Conservation (phyloP, 306 rosid species). For the Benincasa hispida region DNA sequence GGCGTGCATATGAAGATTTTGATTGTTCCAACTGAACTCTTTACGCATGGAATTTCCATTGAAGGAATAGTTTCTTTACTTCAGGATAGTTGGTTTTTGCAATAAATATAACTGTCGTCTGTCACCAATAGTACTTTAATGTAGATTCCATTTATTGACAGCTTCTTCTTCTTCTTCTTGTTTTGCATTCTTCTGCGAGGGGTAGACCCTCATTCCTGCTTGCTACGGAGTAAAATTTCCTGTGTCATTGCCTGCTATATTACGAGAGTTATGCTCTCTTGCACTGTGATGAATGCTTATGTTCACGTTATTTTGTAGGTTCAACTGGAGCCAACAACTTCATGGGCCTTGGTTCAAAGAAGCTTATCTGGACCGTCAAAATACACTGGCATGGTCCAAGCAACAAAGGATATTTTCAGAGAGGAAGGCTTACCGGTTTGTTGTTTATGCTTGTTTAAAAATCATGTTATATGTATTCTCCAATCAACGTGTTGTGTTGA, state of each 20-base stretch:
- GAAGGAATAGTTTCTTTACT: background rate
- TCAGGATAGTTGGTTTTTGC: background rate
- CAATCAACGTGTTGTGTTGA: background rate
- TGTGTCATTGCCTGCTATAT: background rate
- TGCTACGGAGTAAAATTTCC: background rate
- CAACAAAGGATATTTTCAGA: slow-evolving; percentile 71
- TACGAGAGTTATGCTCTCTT: background rate
- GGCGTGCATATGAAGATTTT: background rate
- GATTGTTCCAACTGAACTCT: background rate
- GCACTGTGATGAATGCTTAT: slow-evolving; percentile 11
- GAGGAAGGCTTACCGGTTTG: slow-evolving; percentile 83
- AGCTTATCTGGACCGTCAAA: slow-evolving; percentile 48
- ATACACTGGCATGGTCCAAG: slow-evolving; percentile 88
- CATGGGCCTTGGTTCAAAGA: slow-evolving; percentile 58
- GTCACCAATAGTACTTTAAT: background rate
- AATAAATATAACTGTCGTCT: background rate
- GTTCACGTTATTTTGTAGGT: slow-evolving; percentile 30
- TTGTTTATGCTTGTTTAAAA: background rate
- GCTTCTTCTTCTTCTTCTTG: background rate
- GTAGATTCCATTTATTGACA: background rate
- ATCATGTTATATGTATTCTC: background rate
- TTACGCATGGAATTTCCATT: background rate
- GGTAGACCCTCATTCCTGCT: background rate
- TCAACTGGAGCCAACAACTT: slow-evolving; percentile 79
- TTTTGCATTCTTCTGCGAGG: background rate